These are phyloP conservation scores for Paxillus ammoniavirescens DNA, from an alignment of 768 basidiomycete species.

Conservation along the genomic window DNA sequence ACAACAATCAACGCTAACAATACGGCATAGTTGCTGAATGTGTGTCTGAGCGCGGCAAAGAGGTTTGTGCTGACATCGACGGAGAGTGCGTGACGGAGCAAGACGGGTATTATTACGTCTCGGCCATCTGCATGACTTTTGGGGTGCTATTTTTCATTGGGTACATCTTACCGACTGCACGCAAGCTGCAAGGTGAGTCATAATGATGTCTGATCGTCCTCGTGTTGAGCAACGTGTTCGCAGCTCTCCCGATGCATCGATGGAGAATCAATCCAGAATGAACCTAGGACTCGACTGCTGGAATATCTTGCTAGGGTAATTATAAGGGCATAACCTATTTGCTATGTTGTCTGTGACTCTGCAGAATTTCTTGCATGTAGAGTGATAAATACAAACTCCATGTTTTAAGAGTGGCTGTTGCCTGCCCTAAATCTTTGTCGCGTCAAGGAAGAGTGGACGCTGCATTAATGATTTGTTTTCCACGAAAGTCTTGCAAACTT, in stretches of 20 bases:
- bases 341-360: neutral
- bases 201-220: neutral
- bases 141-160: constrained; percentile 72
- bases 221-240: constrained; percentile 5
- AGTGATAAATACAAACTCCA: neutral
- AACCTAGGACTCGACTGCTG: neutral
- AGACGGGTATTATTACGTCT: constrained; percentile 92
- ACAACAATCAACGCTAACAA: constrained; percentile 10
- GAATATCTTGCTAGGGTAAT: neutral
- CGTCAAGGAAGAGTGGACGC: constrained; percentile 13
- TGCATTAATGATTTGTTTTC: constrained; percentile 23
- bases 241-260: constrained; percentile 65
- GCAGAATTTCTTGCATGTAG: neutral
- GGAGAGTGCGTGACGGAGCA: constrained; percentile 81
- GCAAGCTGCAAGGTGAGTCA: constrained; percentile 77
- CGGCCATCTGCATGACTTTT: constrained; percentile 71
- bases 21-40: constrained; percentile 70
- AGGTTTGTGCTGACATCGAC: constrained; percentile 65
- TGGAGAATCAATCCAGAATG: constrained; percentile 60
- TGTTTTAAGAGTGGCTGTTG: neutral
- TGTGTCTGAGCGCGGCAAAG: constrained; percentile 89
- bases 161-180: constrained; percentile 83
- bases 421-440: constrained; percentile 33
- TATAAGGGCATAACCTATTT: neutral
- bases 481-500: constrained; percentile 17